Evolutionary conservation across 164 flowering plant species (phyloP), one percentile per base, ranked within the genome.

Genomic region (Stephania cephalantha): DNA sequence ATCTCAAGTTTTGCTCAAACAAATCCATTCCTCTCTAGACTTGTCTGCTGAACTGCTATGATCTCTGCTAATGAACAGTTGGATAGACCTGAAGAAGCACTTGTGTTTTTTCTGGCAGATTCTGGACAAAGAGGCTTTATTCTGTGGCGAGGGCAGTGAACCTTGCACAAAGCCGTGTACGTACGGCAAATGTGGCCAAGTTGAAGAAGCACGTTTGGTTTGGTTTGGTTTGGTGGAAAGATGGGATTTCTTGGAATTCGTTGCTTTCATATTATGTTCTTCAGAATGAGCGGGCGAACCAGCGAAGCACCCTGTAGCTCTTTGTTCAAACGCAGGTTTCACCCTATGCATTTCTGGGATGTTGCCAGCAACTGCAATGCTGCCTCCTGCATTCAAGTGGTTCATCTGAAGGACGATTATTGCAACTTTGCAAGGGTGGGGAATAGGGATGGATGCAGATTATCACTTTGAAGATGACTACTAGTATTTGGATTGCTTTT

Each of bases 221-320:
- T 67, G 52, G 80, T 83, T 61, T 86, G 83, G 25, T 25, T 25
- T 25, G 25, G 25, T 25, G 75, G 35, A 83, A 77, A 75, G 82
- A 86, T 81, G 81, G 73, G 46, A 82, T 86, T 69, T 77, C 87
- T 1, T 86, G 89, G 89, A 86, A 86, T 74, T 76, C 87, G 0
- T 76, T 86, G 86, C 83, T 86, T 74, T 79, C 88, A 0, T 81
- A 84, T 30, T 86, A 81, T 72, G 70, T 66, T 22, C 25, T 25
- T 25, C 86, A 86, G 73, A 86, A 86, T 81, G 89, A 86, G 31
- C 71, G 29, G 71, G 86, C 86, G 4, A 25, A 25, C 25, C 25
- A 53, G 77, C 31, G 87, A 86, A 76, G 83, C 87, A 25, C 75
- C 83, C n/a, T 25, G 0, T 64, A 25, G 45, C 84, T 85, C 31